Percentiles rank a stretch among this genome's conserved stretches.
phyloP scores from a whole-genome alignment of 805 yeast genomes.

The Wickerhamiella kurtzmanii region DNA sequence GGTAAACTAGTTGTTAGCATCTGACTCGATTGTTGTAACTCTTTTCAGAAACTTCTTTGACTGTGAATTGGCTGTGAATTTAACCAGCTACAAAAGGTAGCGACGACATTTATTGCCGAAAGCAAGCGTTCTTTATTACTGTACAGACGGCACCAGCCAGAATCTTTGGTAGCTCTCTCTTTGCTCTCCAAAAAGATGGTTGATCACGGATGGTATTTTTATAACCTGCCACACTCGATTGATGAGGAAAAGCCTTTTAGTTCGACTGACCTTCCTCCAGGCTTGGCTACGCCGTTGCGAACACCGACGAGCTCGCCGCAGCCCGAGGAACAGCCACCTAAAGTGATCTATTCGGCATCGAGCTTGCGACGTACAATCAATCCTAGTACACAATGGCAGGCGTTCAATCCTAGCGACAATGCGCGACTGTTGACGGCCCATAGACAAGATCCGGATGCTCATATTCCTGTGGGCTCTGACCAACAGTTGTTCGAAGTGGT shows the following conservation, averaged over 20 bases:
- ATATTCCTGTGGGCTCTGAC: constrained; percentile 24
- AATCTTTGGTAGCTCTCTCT: too few species aligned
- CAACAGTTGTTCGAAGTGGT: constrained; percentile 21
- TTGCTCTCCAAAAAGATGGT: too few species aligned
- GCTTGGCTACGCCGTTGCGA: background rate
- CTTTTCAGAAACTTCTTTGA: too few species aligned
- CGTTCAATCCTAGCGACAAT: constrained; percentile 29
- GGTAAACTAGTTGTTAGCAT: too few species aligned
- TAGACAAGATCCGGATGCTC: too few species aligned
- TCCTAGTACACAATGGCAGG: constrained; percentile 25
- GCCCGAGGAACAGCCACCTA: constrained; percentile 1
- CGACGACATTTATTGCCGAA: too few species aligned
- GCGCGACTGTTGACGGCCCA: constrained; percentile 14
- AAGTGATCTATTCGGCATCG: constrained; percentile 19
- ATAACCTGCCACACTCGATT: constrained; percentile 15
- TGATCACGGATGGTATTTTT: constrained; percentile 16
- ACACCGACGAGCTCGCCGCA: constrained; percentile 1
- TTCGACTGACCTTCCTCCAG: constrained; percentile 4
- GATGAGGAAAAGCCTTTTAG: constrained; percentile 15
- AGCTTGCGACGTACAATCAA: constrained; percentile 18
- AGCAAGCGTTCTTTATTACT: background rate
- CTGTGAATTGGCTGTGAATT: too few species aligned
- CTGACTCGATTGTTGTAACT: too few species aligned
- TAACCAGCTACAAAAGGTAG: too few species aligned
- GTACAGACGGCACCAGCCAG: background rate